phyloP scores from a whole-genome alignment of 2,329 filamentous ascomycete species.

The Fusarium papillatum region DNA sequence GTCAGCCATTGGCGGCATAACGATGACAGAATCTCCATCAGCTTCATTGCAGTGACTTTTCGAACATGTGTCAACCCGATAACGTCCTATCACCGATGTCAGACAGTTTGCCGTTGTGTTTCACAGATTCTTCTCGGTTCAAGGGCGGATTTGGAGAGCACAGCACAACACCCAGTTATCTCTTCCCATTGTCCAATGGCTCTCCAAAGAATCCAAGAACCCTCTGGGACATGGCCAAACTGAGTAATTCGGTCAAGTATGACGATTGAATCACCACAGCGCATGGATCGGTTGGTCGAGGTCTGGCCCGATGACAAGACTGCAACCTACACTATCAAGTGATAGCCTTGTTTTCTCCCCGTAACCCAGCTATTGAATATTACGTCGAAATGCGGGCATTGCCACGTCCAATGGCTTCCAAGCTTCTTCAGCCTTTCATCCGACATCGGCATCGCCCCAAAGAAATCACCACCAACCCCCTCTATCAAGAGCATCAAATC shows the following conservation, averaged over 20 bases:
- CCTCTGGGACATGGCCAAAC: not conserved
- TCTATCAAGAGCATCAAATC: not conserved
- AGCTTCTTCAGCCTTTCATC: constrained; percentile 8
- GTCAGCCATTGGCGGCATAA: constrained; percentile 39
- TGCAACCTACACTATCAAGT: not conserved
- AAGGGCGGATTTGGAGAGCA: not conserved
- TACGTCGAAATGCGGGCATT: not conserved
- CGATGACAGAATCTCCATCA: constrained; percentile 11
- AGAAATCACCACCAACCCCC: not conserved
- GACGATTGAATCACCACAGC: not conserved
- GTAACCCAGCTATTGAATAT: not conserved
- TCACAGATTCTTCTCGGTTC: not conserved
- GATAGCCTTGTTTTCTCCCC: not conserved
- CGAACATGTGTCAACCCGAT: not conserved
- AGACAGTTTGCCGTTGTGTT: not conserved
- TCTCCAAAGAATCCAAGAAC: not conserved
- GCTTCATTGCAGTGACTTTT: constrained; percentile 23
- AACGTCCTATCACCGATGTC: not conserved
- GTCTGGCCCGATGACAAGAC: not conserved
- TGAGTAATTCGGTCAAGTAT: not conserved
- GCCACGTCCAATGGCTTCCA: not conserved
- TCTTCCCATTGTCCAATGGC: not conserved
- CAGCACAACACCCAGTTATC: not conserved
- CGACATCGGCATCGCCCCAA: not conserved
- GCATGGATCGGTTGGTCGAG: not conserved